Conservation (phyloP, 805 yeast genomes). For the Ogataea ramenticola region DNA sequence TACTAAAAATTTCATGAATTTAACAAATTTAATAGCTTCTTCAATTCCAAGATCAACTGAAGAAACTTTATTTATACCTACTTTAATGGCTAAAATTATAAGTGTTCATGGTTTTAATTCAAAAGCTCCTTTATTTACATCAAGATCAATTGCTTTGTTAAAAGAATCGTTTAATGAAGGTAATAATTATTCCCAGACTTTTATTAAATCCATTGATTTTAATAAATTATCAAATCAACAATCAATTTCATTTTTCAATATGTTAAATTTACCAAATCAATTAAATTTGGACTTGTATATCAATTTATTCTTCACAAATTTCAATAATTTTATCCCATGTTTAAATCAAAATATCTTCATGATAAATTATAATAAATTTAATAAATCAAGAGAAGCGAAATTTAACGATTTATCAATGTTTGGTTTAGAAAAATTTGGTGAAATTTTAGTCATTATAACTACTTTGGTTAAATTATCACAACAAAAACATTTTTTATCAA, state of each 20-base stretch:
- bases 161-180: constrained; percentile 41
- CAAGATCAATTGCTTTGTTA: constrained; percentile 61
- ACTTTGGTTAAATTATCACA: constrained; percentile 42
- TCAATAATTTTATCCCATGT: constrained; percentile 68
- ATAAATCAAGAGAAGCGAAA: constrained; percentile 36
- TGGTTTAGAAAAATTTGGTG: constrained; percentile 50
- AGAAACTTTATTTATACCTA: constrained; percentile 70
- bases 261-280: constrained; percentile 40
- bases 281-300: constrained; percentile 61
- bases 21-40: constrained; percentile 57
- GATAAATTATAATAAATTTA: constrained; percentile 44
- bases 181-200: constrained; percentile 14
- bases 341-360: constrained; percentile 65
- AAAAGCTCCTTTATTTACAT: constrained; percentile 62
- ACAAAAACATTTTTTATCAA: constrained; percentile 20
- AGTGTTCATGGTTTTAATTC: constrained; percentile 67
- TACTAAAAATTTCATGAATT: constrained; percentile 35
- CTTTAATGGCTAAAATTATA: constrained; percentile 60
- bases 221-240: constrained; percentile 31
- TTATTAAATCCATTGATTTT: constrained; percentile 31
- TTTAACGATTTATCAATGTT: constrained; percentile 34
- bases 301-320: constrained; percentile 63
- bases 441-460: constrained; percentile 39
- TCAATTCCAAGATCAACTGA: constrained; percentile 74
- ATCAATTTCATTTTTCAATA: constrained; percentile 37